A percentile compares a stretch with the other conserved stretches of the same genome.
These are phyloP conservation scores for Bauhinia variegata DNA, from an alignment of 306 rosid genomes.

Conservation along the genomic window DNA sequence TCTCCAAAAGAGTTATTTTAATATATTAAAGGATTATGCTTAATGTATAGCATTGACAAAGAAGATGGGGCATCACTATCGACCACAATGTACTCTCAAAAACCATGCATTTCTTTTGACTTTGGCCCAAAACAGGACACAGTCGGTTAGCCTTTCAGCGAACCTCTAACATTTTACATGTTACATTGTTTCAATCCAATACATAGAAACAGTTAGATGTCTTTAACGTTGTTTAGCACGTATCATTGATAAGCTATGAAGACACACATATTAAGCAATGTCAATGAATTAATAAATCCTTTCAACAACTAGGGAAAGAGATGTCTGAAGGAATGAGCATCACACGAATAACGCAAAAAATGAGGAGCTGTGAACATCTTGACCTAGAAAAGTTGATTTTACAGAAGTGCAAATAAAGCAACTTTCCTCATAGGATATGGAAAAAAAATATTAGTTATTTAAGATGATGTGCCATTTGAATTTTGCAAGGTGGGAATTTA, in stretches of 20 bases:
- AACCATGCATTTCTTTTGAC: no score
- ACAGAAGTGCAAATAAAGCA: conserved; percentile 43
- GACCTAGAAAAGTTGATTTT: conserved; percentile 18
- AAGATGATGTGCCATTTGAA: conserved; percentile 48
- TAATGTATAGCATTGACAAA: no score
- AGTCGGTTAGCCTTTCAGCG: no score
- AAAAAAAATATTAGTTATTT: conserved; percentile 29
- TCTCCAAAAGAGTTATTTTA: no score
- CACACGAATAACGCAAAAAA: conserved; percentile 29
- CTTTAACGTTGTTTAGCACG: conserved; percentile 7
- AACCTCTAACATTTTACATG: no score
- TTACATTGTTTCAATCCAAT: no score
- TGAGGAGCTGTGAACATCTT: conserved; percentile 25
- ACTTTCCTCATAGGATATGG: conserved; percentile 14
- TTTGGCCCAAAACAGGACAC: no score
- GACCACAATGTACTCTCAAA: no score
- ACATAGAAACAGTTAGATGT: no score
- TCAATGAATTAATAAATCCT: no score
- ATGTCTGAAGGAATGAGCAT: conserved; percentile 4
- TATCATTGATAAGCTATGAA: background rate
- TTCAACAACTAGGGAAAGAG: conserved; percentile 18
- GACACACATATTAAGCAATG: conserved; percentile 4
- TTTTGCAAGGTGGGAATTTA: conserved; percentile 39
- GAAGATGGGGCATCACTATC: no score
- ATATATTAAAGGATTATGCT: no score